Percentiles rank a stretch among this genome's conserved stretches.
Conservation (phyloP, 129 eudicot genomes). For the Escallonia rubra region DNA sequence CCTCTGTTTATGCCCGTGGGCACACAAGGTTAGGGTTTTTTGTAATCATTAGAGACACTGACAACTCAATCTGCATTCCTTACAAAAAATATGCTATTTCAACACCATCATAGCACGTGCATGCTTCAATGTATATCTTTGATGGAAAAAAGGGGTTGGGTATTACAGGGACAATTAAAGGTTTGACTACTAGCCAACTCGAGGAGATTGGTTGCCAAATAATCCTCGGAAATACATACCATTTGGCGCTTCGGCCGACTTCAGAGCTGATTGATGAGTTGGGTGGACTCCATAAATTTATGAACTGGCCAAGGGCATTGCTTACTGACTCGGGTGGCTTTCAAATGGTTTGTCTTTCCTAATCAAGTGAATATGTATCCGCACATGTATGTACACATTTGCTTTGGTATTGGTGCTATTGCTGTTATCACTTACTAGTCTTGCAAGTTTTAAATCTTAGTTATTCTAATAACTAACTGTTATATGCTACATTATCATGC, state of each 20-base stretch:
- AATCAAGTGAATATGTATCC: background rate
- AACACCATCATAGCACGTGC: background rate
- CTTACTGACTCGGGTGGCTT: constrained; percentile 98
- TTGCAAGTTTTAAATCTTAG: background rate
- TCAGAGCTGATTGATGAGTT: constrained; percentile 86
- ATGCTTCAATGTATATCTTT: constrained; percentile 3
- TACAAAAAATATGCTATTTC: background rate
- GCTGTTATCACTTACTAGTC: background rate
- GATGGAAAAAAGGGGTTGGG: constrained; percentile 8
- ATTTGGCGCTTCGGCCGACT: constrained; percentile 84
- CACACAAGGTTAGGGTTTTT: constrained; percentile 64
- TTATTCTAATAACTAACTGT: background rate
- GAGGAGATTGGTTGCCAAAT: constrained; percentile 98
- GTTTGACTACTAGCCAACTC: constrained; percentile 79
- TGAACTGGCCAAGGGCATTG: constrained; percentile 98
- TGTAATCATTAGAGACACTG: no score
- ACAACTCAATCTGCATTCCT: background rate
- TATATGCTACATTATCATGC: background rate
- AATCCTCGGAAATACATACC: constrained; percentile 93
- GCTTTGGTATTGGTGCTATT: background rate
- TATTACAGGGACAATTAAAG: constrained; percentile 87
- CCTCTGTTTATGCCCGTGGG: constrained; percentile 99
- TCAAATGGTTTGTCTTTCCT: constrained; percentile 61
- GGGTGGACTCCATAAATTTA: constrained; percentile 90
- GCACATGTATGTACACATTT: background rate